phyloP scores from a whole-genome alignment of 2,329 filamentous ascomycete genomes.

The Blastomyces gilchristii region DNA sequence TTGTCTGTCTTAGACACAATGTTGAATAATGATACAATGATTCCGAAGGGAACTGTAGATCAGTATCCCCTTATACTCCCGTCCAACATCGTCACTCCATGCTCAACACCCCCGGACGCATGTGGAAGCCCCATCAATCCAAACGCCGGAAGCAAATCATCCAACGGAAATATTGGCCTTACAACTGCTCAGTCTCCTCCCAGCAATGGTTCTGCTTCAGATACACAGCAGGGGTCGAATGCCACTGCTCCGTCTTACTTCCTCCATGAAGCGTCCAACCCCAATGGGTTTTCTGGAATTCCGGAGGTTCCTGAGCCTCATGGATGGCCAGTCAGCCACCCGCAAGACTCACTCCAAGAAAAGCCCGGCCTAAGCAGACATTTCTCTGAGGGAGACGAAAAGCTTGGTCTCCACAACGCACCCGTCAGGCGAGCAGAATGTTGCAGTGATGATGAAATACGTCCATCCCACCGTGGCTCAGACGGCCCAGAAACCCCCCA shows the following conservation, averaged over 20 bases:
- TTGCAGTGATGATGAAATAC: slow-evolving; percentile 16
- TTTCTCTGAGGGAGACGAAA: slow-evolving; percentile 11
- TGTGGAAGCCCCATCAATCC: slow-evolving; percentile 7
- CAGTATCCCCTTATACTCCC: slow-evolving; percentile 37
- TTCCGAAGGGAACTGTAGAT: slow-evolving; percentile 33
- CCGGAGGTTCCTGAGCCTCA: not conserved
- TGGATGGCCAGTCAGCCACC: not conserved
- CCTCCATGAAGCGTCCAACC: too few species aligned
- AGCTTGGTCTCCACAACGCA: not conserved
- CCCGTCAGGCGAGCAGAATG: slow-evolving; percentile 10
- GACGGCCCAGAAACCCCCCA: not conserved
- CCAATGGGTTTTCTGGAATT: not conserved
- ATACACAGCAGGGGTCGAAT: not conserved
- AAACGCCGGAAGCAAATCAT: slow-evolving; percentile 19
- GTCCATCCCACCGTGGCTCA: slow-evolving; percentile 10
- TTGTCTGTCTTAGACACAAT: slow-evolving; percentile 18
- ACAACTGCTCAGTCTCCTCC: slow-evolving; percentile 18
- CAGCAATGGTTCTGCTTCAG: not conserved
- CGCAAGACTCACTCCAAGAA: not conserved
- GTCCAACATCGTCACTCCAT: slow-evolving; percentile 18
- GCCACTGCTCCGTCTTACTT: too few species aligned
- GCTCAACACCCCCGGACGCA: slow-evolving; percentile 13
- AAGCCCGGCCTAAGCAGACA: slow-evolving; percentile 11
- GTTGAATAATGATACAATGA: slow-evolving; percentile 14
- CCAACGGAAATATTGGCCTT: slow-evolving; percentile 22